Base-by-base conservation (phyloP, 2,329 filamentous ascomycete genomes). In the Colletotrichum trifolii region DNA sequence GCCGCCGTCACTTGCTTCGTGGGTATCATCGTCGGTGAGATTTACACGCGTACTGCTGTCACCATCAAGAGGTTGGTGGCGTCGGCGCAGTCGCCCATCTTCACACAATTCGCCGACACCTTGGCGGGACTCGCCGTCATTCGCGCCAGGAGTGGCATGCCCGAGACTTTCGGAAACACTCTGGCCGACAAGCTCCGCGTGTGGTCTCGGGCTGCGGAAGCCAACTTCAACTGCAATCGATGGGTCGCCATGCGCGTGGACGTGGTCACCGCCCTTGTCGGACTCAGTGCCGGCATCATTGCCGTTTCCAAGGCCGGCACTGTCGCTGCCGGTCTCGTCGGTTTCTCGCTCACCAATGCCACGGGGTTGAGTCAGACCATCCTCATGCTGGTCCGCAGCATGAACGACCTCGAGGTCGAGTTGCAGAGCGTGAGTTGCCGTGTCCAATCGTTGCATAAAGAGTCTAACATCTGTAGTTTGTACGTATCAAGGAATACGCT, bases 321-420 rank as follows among this genome's bases (percentile, higher is more conserved):
- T 0, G 78, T 86, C 3, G 78, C 81, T 10, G 83, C 84, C 35
- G 84, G 85, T 3, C 72, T 86, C 48, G 84, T 87, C 3, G 85
- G 84, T 5, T 86, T 87, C 73, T 87, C 85, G 1, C 75, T 87
- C 33, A 82, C 80, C 17, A 87, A 85, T 57, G 84, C 85, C 35
- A 85, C 82, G n/a, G 82, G 82, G 0, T 73, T 87, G 17, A 86
- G 82, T 52, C 75, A 81, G 63, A 82, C 82, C 0, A 87, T 87
- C 46, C 69, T 87, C 33, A 72, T 78, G 35, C 70, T 87, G 40
- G 84, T 87, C 8, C 80, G 85, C 34, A 75, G 78, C 12, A 83
- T 85, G 78, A 87, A 87, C 64, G 83, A 87, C 66, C 76, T 87
- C 11, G 85, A 87, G 70, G 79, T 87, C 0, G 84, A 87, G 71